Evolutionary conservation across 148 eudicot genomes (phyloP).

Genomic region (Agrostemma githago): DNA sequence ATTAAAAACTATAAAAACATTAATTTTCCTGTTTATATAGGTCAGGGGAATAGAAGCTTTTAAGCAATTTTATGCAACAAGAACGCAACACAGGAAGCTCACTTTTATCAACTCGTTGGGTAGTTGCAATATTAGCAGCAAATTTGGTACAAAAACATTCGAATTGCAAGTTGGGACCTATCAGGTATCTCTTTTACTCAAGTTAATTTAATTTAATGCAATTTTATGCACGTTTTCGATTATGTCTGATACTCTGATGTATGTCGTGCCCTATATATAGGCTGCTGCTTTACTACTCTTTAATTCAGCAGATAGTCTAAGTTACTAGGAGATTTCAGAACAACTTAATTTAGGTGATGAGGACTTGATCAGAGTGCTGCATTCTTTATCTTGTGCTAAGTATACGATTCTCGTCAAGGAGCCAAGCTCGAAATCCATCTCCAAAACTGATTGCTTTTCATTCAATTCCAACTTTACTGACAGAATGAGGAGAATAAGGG

Average conservation of each 20-base stretch:
- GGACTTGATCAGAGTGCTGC: constrained; percentile 39
- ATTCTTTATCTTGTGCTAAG: constrained; percentile 43
- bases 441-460: constrained; percentile 30
- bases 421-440: constrained; percentile 32
- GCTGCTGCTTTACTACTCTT: constrained; percentile 42
- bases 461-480: constrained; percentile 40
- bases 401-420: constrained; percentile 36
- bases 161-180: constrained; percentile 40
- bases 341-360: constrained; percentile 40
- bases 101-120: constrained; percentile 64
- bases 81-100: constrained; percentile 76
- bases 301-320: constrained; percentile 34
- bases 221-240: no score
- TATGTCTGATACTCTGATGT: not conserved
- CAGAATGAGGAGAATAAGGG: constrained; percentile 45
- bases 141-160: constrained; percentile 39
- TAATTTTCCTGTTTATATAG: constrained; percentile 28
- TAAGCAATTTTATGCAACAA: constrained; percentile 67
- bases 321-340: constrained; percentile 33
- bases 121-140: constrained; percentile 33
- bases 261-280: constrained; percentile 10
- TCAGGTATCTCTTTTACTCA: constrained; percentile 35
- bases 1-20: not conserved
- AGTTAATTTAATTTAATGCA: no score
- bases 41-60: constrained; percentile 75